Conservation (phyloP, 805 yeast genomes). For the Wickerhamomyces strasburgensis region DNA sequence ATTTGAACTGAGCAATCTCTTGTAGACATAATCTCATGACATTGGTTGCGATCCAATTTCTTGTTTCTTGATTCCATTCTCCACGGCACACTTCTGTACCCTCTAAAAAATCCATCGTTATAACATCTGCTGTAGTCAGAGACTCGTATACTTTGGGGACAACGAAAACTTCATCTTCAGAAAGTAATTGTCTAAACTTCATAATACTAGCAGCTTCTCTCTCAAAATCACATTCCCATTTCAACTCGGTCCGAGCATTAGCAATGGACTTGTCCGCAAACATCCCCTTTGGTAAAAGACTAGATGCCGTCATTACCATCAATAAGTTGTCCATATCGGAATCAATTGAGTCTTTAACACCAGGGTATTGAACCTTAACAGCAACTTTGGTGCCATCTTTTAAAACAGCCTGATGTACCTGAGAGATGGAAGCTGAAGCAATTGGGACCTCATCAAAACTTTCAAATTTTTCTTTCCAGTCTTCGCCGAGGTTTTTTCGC, state of each 20-base stretch:
- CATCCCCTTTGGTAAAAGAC: conserved; percentile 84
- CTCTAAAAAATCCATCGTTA: conserved; percentile 85
- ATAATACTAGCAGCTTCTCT: conserved; percentile 80
- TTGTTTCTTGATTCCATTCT: conserved; percentile 65
- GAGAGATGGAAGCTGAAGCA: conserved; percentile 98
- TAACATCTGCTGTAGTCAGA: conserved; percentile 72
- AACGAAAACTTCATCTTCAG: conserved; percentile 51
- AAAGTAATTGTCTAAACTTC: conserved; percentile 56
- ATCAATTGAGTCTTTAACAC: conserved; percentile 89
- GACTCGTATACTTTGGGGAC: conserved; percentile 81
- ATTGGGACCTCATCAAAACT: conserved; percentile 83
- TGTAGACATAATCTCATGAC: conserved; percentile 82
- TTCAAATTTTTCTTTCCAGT: conserved; percentile 72
- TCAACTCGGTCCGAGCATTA: conserved; percentile 86
- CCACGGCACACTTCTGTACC: conserved; percentile 82
- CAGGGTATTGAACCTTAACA: conserved; percentile 95
- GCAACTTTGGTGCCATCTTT: conserved; percentile 71
- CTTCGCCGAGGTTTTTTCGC: conserved; percentile 64
- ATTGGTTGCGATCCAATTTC: conserved; percentile 76
- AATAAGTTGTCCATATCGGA: conserved; percentile 86
- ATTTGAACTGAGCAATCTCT: conserved; percentile 79
- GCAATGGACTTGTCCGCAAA: conserved; percentile 89
- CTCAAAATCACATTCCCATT: conserved; percentile 96
- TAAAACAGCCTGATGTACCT: conserved; percentile 82
- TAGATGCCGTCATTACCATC: conserved; percentile 78